A percentile compares a stretch with the other conserved stretches of the same genome.
These are phyloP conservation scores for Epipyxis sp. DNA, from an alignment of 108 stramenopile species.

Conservation along the genomic window DNA sequence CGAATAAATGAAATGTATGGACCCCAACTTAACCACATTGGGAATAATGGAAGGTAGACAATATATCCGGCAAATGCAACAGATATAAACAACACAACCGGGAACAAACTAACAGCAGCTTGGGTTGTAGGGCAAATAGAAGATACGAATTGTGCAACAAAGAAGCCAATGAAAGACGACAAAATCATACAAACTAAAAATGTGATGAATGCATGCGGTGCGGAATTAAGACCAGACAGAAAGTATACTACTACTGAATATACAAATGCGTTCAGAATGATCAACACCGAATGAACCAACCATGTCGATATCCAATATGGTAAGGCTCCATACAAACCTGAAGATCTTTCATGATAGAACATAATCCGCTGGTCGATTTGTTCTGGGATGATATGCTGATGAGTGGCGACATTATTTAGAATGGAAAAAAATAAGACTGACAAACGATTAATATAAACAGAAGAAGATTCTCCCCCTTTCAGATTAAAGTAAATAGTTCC, in stretches of 20 bases:
- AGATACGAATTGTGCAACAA: background rate
- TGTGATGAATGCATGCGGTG: background rate
- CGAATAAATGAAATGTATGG: constrained; percentile 34
- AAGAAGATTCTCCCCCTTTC: constrained; percentile 1
- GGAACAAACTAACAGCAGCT: constrained; percentile 47
- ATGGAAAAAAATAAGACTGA: constrained; percentile 27
- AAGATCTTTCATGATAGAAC: constrained; percentile 54
- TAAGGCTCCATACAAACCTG: constrained; percentile 45
- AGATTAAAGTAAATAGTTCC: constrained; percentile 20
- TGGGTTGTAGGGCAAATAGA: constrained; percentile 28
- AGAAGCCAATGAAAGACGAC: background rate
- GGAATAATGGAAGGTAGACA: constrained; percentile 48
- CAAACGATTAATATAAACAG: background rate
- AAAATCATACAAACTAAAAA: background rate
- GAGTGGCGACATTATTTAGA: constrained; percentile 22
- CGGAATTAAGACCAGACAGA: constrained; percentile 31
- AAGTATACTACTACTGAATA: constrained; percentile 49
- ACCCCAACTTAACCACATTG: constrained; percentile 41
- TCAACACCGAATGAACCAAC: constrained; percentile 32
- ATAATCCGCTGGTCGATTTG: constrained; percentile 43
- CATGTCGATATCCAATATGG: constrained; percentile 43
- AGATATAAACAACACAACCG: constrained; percentile 43
- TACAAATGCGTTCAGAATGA: constrained; percentile 38
- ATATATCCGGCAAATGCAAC: constrained; percentile 51
- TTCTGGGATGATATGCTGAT: constrained; percentile 25